Evolutionary conservation across 345 rosid species (phyloP), one percentile per base, ranked within the genome.

Genomic region (Camelina laxa): DNA sequence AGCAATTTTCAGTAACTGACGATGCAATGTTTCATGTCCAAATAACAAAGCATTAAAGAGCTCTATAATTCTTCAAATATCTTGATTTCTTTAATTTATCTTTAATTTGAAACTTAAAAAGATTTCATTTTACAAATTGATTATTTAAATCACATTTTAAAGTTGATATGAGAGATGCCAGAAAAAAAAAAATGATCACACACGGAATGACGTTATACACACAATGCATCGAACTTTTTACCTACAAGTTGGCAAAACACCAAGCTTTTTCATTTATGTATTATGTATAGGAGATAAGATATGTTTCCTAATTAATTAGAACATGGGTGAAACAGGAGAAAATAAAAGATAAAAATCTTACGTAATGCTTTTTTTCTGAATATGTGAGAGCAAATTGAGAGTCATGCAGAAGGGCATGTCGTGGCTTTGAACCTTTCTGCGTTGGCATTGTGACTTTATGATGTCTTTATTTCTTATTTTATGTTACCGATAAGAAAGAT

Each of bases 361-460:
- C 72, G 80, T 77, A 70, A 48, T 22, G 7, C 67, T 56, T 57
- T 64, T 20, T n/a, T n/a, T 47, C 4, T 6, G 20, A 35, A 35
- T 15, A 63, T 15, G 71, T 47, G 72, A 57, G 54, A 48, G 67
- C 75, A 48, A 63, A 56, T 48, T 31, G 75, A n/a, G n/a, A 69
- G 60, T 49, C 70, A 70, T 70, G 76, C 55, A 77, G 60, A 70
- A 70, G 55, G 39, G 47, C 61, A 70, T 67, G 60, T 79, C 67
- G 79, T 73, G 79, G 79, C 75, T 62, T 62, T 69, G 75, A 31
- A 50, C 7, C 79, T 79, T 74, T 79, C 61, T 50, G 69, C 17
- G 82, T 24, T 57, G 82, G 79, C 79, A 74, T 44, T 38, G 36
- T 31, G 9, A n/a, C 82, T 73, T 79, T 5, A 31, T 38, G 19